Evolutionary conservation across 2,329 filamentous ascomycete species (phyloP), one percentile per base, ranked within the genome.

Genomic region (Apiospora kogelbergensis): DNA sequence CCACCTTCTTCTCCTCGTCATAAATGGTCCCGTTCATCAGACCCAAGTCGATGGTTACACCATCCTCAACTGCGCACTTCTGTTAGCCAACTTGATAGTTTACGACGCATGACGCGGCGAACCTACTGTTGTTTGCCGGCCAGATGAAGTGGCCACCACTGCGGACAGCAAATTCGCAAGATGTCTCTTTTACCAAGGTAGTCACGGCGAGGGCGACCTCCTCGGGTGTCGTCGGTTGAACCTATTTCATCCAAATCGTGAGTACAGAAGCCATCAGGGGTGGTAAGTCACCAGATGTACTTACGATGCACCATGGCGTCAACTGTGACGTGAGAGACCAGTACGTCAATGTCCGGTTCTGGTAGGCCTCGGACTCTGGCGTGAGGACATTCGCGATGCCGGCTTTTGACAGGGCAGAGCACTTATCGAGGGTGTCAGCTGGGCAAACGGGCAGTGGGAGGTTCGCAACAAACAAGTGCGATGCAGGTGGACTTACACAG

Each of bases 21-120:
- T 80, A 72, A 0, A 70, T 71, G 1, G 81, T 73, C 22, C 73
- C 66, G 45, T 80, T 71, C 70, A 73, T 80, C 15, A 81, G 26
- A 26, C 70, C 70, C 41, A 71, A 57, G 44, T 71, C 70, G 17
- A 71, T 67, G 10, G 70, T 71, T 4, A 71, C 69, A 24, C 70
- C 70, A 24, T 68, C 66, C 30, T 70, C 60, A 40, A 70, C 71
- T 60, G 15, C 17, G 30, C 3, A 1, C 26, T 20, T 15, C 40
- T 26, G 6, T 46, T 44, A 33, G 26, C 26, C 2, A 7, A 10
- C 30, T 5, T 7, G 22, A 24, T 17, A 5, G 2, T 13, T n/a
- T 33, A 42, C 1, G 11, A 15, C 3, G 11, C 3, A 15, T n/a
- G 20, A 3, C 11, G 7, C 4, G 11, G 4, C 13, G 30, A 17